Conservation (phyloP, 2,329 filamentous ascomycete species). For the Fusarium phyllophilum region DNA sequence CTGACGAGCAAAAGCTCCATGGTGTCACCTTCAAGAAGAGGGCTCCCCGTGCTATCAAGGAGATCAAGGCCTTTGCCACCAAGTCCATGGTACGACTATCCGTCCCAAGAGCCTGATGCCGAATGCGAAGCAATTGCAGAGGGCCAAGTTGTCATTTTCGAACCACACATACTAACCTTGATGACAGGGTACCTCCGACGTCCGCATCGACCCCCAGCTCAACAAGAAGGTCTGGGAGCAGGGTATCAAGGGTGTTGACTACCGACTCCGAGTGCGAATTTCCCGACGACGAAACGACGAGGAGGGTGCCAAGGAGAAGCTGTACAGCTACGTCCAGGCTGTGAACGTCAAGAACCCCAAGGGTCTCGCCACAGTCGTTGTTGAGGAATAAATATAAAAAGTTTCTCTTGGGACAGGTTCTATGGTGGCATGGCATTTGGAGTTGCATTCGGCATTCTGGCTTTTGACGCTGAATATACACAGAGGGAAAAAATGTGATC, state of each 20-base stretch:
- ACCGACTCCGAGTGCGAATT: slow-evolving; percentile 97
- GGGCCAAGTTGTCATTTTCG: slow-evolving; percentile 10
- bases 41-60: slow-evolving; percentile 98
- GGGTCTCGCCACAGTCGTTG: slow-evolving; percentile 92
- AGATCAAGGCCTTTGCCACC: slow-evolving; percentile 94
- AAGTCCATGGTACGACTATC: slow-evolving; percentile 88
- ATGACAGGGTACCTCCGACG: slow-evolving; percentile 88
- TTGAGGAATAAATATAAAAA: slow-evolving; percentile 71
- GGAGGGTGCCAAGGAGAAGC: slow-evolving; percentile 99
- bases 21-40: slow-evolving; percentile 99
- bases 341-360: slow-evolving; percentile 99
- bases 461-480: slow-evolving; percentile 54
- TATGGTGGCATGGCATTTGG: slow-evolving; percentile 58
- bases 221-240: slow-evolving; percentile 99
- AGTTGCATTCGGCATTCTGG: slow-evolving; percentile 60
- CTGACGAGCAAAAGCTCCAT: slow-evolving; percentile 74
- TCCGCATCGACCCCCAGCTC: slow-evolving; percentile 96
- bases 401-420: slow-evolving; percentile 54
- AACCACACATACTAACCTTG: slow-evolving; percentile 31
- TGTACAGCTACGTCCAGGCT: slow-evolving; percentile 99
- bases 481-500: slow-evolving; percentile 51
- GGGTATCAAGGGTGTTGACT: slow-evolving; percentile 98
- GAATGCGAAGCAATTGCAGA: slow-evolving; percentile 20
- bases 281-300: slow-evolving; percentile 99
- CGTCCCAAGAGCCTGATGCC: slow-evolving; percentile 7